These are phyloP conservation scores for Eutrema japonicum DNA, from an alignment of 345 rosid species.

Conservation along the genomic window DNA sequence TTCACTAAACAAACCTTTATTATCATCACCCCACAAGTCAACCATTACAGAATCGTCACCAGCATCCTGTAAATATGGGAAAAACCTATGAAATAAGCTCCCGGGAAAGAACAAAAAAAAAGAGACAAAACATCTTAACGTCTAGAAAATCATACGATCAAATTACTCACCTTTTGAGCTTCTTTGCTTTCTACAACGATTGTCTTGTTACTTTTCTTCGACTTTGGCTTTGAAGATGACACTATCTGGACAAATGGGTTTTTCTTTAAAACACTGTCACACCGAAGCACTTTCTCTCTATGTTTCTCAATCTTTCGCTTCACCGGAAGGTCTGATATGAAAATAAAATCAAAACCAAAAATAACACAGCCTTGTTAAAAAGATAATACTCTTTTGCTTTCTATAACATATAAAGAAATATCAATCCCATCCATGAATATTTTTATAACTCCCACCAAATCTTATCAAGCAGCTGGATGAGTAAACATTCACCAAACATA, in stretches of 20 bases:
- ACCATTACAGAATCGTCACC: conserved; percentile 53
- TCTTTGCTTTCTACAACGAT: conserved; percentile 28
- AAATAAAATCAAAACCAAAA: background rate
- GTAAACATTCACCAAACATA: background rate
- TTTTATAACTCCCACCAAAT: background rate
- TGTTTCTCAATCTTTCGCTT: conserved; percentile 82
- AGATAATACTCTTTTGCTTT: background rate
- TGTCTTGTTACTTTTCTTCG: conserved; percentile 46
- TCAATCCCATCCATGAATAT: background rate
- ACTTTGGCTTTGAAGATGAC: conserved; percentile 65
- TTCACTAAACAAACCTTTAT: conserved; percentile 56
- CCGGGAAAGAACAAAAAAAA: background rate
- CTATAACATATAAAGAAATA: background rate
- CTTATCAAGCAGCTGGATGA: conserved; percentile 3
- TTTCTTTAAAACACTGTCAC: conserved; percentile 68
- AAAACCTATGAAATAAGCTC: conserved; percentile 21
- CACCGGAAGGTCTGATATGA: conserved; percentile 66
- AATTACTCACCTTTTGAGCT: conserved; percentile 49
- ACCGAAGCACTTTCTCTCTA: conserved; percentile 67
- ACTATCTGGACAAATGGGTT: conserved; percentile 77
- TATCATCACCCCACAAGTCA: conserved; percentile 75
- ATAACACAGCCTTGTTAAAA: background rate
- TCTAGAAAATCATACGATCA: background rate
- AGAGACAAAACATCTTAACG: background rate
- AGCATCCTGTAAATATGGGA: conserved; percentile 46